These are phyloP conservation scores for Mycena amicta DNA, from an alignment of 768 basidiomycete genomes.

Conservation along the genomic window DNA sequence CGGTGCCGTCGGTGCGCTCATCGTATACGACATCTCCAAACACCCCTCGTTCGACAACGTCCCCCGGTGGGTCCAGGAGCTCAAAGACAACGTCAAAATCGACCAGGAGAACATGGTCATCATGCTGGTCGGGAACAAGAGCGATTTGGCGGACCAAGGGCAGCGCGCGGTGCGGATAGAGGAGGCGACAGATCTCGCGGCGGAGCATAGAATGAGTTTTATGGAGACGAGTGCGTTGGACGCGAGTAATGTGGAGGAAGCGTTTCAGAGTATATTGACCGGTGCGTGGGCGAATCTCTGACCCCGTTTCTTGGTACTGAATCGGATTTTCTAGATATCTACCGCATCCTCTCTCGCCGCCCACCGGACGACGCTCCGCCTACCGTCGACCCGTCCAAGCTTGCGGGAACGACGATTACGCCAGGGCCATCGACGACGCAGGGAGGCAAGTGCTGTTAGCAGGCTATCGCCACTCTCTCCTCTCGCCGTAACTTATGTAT, in stretches of 20 bases:
- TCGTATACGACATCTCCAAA: conserved; percentile 1
- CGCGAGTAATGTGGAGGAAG: not conserved
- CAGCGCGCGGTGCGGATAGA: not conserved
- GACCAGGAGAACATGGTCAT: not conserved
- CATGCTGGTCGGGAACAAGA: not conserved
- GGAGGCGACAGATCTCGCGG: not conserved
- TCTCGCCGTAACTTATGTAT: too few species aligned
- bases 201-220: not conserved
- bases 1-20: not conserved
- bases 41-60: not conserved
- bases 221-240: conserved; percentile 4
- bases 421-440: not conserved
- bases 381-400: not conserved
- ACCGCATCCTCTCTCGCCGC: not conserved
- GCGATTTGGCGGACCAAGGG: not conserved
- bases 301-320: too few species aligned
- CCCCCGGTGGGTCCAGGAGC: not conserved
- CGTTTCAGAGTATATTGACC: not conserved
- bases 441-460: conserved; percentile 1
- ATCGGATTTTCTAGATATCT: not conserved
- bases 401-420: not conserved
- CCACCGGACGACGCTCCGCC: not conserved
- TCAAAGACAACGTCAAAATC: not conserved
- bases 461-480: too few species aligned
- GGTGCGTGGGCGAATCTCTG: not conserved